Percentiles rank a stretch among this genome's conserved stretches.
Evolutionary conservation across 768 basidiomycete genomes (phyloP).

Genomic region (Auriscalpium orientale): DNA sequence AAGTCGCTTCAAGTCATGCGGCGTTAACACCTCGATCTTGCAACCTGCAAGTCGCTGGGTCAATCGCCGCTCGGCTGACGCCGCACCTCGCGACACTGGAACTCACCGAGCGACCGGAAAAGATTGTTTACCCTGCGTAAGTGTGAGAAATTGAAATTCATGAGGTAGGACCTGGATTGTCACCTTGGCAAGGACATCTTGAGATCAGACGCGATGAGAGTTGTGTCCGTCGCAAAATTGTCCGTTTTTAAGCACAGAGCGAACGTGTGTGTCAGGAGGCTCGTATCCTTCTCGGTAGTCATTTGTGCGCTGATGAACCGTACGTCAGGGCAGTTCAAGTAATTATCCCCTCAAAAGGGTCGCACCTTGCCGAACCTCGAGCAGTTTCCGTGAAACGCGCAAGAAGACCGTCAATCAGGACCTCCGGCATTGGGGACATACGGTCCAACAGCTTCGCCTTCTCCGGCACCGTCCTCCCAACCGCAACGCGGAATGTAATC

Average conservation of each 20-base stretch:
- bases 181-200: constrained; percentile 31
- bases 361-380: constrained; percentile 59
- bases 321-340: too few species aligned
- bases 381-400: constrained; percentile 74
- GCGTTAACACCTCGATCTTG: constrained; percentile 48
- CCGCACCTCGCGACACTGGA: neutral
- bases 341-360: neutral
- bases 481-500: constrained; percentile 54
- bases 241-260: constrained; percentile 76
- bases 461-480: constrained; percentile 29
- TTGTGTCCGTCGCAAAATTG: constrained; percentile 64
- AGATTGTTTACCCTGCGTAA: constrained; percentile 47
- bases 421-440: constrained; percentile 48
- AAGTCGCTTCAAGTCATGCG: constrained; percentile 59
- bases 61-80: neutral
- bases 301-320: constrained; percentile 23
- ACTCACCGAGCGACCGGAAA: constrained; percentile 67
- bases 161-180: constrained; percentile 45
- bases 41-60: constrained; percentile 44
- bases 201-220: constrained; percentile 65
- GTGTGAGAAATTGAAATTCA: constrained; percentile 21
- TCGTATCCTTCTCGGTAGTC: constrained; percentile 66
- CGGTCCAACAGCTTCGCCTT: constrained; percentile 49
- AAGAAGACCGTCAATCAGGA: constrained; percentile 67
- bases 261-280: constrained; percentile 71